These are phyloP conservation scores for Gastrolobium villosum DNA, from an alignment of 306 rosid species.

Conservation along the genomic window DNA sequence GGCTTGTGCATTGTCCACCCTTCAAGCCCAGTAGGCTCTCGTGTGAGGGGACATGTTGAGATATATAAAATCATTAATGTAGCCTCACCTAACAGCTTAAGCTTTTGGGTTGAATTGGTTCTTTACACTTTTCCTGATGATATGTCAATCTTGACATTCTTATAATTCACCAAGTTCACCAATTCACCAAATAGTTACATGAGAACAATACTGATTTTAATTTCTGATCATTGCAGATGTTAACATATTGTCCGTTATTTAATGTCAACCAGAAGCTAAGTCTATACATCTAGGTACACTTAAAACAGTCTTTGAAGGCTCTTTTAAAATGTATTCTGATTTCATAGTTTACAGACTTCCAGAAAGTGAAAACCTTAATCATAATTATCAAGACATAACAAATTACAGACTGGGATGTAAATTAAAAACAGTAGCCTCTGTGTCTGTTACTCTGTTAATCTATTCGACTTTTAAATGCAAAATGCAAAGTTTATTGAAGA, in stretches of 20 bases:
- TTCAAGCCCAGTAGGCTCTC: no score
- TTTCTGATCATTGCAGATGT: not conserved
- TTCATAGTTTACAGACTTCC: not conserved
- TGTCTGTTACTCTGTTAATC: slow-evolving; percentile 4
- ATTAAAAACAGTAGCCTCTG: slow-evolving; percentile 21
- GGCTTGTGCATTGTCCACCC: no score
- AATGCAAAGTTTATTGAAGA: not conserved
- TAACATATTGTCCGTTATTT: not conserved
- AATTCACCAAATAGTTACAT: not conserved
- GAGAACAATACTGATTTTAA: not conserved
- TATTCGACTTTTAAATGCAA: not conserved
- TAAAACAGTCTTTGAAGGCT: not conserved
- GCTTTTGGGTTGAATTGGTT: no score
- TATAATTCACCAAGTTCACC: no score
- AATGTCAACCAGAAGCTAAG: not conserved
- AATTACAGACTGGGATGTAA: not conserved
- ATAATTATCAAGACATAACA: not conserved
- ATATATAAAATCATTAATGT: no score
- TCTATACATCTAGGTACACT: slow-evolving; percentile 16
- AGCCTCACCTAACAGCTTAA: no score
- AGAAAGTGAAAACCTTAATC: not conserved
- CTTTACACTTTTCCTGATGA: no score
- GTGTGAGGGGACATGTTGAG: no score
- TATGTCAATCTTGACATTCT: not conserved
- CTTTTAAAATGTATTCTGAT: not conserved